Conservation (phyloP, 2,329 filamentous ascomycete genomes). For the Talaromyces amestolkiae region DNA sequence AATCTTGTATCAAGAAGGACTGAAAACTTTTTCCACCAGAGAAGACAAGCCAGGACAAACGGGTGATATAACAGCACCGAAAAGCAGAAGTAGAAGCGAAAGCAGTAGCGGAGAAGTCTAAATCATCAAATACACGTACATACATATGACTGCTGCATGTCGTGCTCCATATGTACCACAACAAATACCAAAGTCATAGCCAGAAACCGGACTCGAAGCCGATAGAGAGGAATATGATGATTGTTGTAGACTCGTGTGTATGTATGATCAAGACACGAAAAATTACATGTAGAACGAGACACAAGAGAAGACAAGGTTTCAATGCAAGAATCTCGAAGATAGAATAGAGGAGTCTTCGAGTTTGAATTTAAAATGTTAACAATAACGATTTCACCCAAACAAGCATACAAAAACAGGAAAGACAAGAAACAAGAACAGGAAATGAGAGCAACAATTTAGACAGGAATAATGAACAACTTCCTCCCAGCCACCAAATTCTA, state of each 20-base stretch:
- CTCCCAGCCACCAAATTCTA: slow-evolving; percentile 12
- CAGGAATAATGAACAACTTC: slow-evolving; percentile 1
- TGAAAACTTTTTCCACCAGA: neutral
- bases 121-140: slow-evolving; percentile 7
- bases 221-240: neutral
- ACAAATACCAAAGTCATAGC: neutral
- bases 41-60: neutral
- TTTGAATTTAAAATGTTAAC: slow-evolving; percentile 3
- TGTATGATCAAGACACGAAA: slow-evolving; percentile 1
- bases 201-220: neutral
- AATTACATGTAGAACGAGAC: slow-evolving; percentile 2
- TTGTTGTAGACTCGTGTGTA: neutral
- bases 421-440: neutral
- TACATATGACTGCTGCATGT: neutral
- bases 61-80: neutral
- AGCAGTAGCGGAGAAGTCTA: neutral
- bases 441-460: neutral
- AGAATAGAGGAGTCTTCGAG: slow-evolving; percentile 7
- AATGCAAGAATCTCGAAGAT: slow-evolving; percentile 10
- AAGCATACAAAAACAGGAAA: neutral
- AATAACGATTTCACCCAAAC: neutral
- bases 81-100: neutral
- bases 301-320: neutral
- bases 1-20: neutral
- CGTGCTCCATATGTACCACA: neutral